A percentile compares a stretch with the other conserved stretches of the same genome.
Evolutionary conservation across 306 rosid species (phyloP).

Genomic region (Abrus precatorius): DNA sequence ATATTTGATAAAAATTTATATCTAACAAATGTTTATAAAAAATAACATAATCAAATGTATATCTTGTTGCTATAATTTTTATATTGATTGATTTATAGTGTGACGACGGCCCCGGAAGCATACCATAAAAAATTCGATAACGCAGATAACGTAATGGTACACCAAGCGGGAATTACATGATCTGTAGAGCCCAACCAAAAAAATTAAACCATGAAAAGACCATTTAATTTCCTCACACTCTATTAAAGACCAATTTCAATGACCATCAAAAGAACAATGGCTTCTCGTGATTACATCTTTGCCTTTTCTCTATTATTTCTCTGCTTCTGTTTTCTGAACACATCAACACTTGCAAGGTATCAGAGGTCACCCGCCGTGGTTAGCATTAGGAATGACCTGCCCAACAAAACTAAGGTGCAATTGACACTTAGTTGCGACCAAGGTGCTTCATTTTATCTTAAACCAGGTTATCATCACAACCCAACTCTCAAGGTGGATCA

Average conservation of each 20-base stretch:
- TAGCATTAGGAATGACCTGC: conserved; percentile 14
- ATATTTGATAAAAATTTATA: too few relatives aligned
- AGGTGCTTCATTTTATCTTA: background rate
- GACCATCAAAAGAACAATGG: conserved; percentile 12
- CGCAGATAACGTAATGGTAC: too few relatives aligned
- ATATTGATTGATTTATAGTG: too few relatives aligned
- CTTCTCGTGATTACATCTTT: background rate
- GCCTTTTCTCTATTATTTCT: background rate
- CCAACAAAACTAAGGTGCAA: background rate
- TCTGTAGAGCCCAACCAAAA: too few relatives aligned
- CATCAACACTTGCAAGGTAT: background rate
- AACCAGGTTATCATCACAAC: background rate
- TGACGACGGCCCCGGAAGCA: too few relatives aligned
- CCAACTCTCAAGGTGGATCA: background rate
- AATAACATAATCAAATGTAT: too few relatives aligned
- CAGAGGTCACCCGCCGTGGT: background rate
- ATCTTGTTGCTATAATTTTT: too few relatives aligned
- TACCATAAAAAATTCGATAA: too few relatives aligned
- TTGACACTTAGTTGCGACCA: background rate
- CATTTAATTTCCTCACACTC: too few relatives aligned
- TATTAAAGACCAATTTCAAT: background rate
- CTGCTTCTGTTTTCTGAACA: conserved; percentile 3
- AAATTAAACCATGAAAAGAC: too few relatives aligned
- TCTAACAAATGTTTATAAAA: too few relatives aligned
- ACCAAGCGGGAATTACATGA: too few relatives aligned